Evolutionary conservation across 352 stramenopile genomes (phyloP), one percentile per base, ranked within the genome.

Genomic region (Phytophthora pseudosyringae): DNA sequence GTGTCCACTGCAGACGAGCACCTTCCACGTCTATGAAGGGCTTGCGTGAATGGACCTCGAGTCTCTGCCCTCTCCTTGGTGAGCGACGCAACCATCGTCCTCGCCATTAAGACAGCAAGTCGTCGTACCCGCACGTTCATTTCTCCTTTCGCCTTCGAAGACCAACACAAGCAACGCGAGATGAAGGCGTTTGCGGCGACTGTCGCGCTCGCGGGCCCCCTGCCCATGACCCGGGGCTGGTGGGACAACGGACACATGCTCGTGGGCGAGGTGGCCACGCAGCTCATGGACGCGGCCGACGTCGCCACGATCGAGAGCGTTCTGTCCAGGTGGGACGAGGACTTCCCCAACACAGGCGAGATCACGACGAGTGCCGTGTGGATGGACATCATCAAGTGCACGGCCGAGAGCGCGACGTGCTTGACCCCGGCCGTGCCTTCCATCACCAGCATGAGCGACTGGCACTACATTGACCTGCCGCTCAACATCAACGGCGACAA

Each of bases 231-330:
- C 6, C 39, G 56, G 3, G 81, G 41, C 15, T 88, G 78, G 78
- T 90, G 81, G 81, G 81, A 90, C 66, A 87, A 85, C 31, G 78
- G 76, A 33, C 81, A 90, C 75, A 87, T 88, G 81, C 59, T 87
- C 16, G 73, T 86, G 6, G 73, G 76, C 4, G 59, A 90, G 25
- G 70, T 87, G 26, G 76, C 81, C 46, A 74, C 70, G 48, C 75
- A 88, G 54, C 73, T 84, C 44, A 74, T 88, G 78, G 48, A 64
- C 31, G 39, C 48, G n/a, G 54, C 39, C 2, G 81, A 90, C 40
- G 64, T 88, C 15, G 39, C 40, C 7, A 86, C 76, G 1, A 85
- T 90, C 57, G 61, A 90, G 31, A 61, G 43, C n/a, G 65, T 88
- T 46, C 60, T 88, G 25, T 53, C 54, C 12, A 60, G 44, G 9